Percentiles rank a stretch among this genome's conserved stretches.
Evolutionary conservation across 202 grass and related monocot genomes (phyloP).

Genomic region (Cymbopogon flexuosus): DNA sequence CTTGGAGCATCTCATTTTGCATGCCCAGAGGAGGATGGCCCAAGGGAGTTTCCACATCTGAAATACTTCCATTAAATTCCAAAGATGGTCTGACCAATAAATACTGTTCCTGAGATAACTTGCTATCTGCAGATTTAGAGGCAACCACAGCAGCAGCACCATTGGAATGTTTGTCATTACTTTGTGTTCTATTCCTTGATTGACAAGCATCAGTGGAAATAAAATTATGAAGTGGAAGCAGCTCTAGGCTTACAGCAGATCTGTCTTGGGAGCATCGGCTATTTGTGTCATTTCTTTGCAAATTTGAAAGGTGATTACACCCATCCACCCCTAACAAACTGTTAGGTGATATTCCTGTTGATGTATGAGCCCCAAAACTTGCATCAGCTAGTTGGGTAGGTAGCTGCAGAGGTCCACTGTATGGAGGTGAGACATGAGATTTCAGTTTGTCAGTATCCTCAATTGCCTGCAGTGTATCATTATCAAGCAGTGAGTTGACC

Average conservation of each 20-base stretch:
- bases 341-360: neutral
- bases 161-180: slow-evolving; percentile 17
- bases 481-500: slow-evolving; percentile 14
- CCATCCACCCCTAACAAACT: slow-evolving; percentile 19
- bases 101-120: slow-evolving; percentile 25
- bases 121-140: slow-evolving; percentile 16
- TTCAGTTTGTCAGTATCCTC: slow-evolving; percentile 29
- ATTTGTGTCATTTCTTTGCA: slow-evolving; percentile 16
- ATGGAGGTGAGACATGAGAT: slow-evolving; percentile 16
- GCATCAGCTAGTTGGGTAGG: slow-evolving; percentile 27
- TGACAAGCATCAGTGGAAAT: slow-evolving; percentile 19
- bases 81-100: slow-evolving; percentile 29
- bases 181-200: slow-evolving; percentile 24
- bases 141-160: slow-evolving; percentile 6
- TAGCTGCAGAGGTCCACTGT: slow-evolving; percentile 28
- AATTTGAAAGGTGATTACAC: neutral
- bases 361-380: slow-evolving; percentile 25
- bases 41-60: slow-evolving; percentile 27
- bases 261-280: slow-evolving; percentile 21
- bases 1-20: neutral
- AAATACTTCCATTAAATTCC: slow-evolving; percentile 19
- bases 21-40: slow-evolving; percentile 3
- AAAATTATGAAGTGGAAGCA: slow-evolving; percentile 21
- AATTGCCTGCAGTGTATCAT: neutral
- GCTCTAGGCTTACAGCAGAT: slow-evolving; percentile 24